phyloP scores from a whole-genome alignment of 2,329 filamentous ascomycete species.

The Drechslerella coelobrocha region DNA sequence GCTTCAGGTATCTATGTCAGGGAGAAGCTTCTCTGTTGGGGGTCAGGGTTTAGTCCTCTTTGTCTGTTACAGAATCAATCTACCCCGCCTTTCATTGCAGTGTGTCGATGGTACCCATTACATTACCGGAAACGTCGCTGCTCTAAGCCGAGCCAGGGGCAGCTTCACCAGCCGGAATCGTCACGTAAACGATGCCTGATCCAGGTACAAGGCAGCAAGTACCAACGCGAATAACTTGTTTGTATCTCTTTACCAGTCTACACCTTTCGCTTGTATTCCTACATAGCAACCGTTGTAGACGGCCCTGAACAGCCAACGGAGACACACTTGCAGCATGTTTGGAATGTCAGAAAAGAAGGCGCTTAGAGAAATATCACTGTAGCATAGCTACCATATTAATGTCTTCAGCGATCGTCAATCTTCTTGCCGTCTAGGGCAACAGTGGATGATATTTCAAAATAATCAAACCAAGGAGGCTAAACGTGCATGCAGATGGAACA shows the following conservation, averaged over 20 bases:
- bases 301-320: no score
- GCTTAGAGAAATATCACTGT: not conserved
- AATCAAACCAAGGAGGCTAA: conserved; percentile 15
- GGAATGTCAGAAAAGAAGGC: not conserved
- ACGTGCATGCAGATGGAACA: conserved; percentile 18
- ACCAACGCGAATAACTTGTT: not conserved
- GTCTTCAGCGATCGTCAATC: not conserved
- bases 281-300: conserved; percentile 2
- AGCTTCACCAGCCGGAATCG: not conserved
- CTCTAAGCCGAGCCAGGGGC: not conserved
- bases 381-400: not conserved
- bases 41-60: not conserved
- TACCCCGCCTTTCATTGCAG: conserved; percentile 1
- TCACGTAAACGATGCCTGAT: not conserved
- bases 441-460: not conserved
- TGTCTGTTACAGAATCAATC: not conserved
- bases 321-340: not conserved
- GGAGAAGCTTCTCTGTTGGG: not conserved
- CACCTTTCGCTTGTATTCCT: not conserved
- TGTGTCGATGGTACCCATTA: conserved; percentile 3
- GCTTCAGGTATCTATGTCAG: not conserved
- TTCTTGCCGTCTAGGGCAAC: not conserved
- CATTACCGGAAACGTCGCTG: not conserved
- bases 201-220: not conserved
- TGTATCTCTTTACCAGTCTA: not conserved